A percentile compares a stretch with the other conserved stretches of the same genome.
These are phyloP conservation scores for Erigeron philadelphicus DNA, from an alignment of 140 eudicot genomes.

Conservation along the genomic window DNA sequence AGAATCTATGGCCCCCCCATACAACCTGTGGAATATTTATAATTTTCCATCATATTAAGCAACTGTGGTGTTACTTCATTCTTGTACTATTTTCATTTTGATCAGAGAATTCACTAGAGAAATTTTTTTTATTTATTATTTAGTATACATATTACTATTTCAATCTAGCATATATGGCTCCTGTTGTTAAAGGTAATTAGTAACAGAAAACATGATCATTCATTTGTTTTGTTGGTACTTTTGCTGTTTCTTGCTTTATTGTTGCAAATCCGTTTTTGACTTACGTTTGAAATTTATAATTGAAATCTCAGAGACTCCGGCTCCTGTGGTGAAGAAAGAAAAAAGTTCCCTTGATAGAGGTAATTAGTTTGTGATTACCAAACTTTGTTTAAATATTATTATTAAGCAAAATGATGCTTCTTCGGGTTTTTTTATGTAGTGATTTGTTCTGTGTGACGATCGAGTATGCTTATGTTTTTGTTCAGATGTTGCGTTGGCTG, in stretches of 20 bases:
- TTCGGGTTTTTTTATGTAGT: not conserved
- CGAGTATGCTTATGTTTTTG: not conserved
- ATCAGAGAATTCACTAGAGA: constrained; percentile 19
- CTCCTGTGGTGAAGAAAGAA: constrained; percentile 41
- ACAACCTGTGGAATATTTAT: constrained; percentile 15
- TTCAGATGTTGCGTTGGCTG: constrained; percentile 66
- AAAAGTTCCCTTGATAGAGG: constrained; percentile 64
- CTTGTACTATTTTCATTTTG: constrained; percentile 19
- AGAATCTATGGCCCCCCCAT: constrained; percentile 8
- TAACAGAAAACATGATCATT: not conserved
- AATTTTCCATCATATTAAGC: constrained; percentile 10
- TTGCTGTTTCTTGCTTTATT: constrained; percentile 4
- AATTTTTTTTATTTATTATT: too few relatives aligned
- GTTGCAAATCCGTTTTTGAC: not conserved
- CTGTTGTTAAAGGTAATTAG: constrained; percentile 23
- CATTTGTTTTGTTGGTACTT: not conserved
- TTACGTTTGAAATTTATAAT: not conserved
- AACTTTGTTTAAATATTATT: not conserved
- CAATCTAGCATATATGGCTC: constrained; percentile 19
- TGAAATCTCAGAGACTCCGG: constrained; percentile 39
- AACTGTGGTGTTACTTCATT: constrained; percentile 19
- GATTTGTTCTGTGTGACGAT: constrained; percentile 6
- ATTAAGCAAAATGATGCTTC: not conserved
- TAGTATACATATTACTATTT: not conserved
- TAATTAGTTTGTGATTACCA: constrained; percentile 16